Evolutionary conservation across 768 basidiomycete species (phyloP), one percentile per base, ranked within the genome.

Genomic region (Phanerodontia chrysosporium): DNA sequence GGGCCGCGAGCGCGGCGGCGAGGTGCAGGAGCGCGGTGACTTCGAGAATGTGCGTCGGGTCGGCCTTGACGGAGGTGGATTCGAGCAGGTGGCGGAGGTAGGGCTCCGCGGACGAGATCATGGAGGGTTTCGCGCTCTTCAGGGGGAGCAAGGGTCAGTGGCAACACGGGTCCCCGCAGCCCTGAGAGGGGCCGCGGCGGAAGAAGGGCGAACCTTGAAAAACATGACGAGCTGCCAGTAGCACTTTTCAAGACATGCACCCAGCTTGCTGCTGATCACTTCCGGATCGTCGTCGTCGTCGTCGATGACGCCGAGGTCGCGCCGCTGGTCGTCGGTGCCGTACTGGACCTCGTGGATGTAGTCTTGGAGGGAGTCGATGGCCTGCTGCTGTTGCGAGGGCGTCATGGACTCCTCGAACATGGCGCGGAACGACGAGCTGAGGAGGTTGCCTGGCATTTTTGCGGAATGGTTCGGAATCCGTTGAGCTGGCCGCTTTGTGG

Each of bases 171-270:
- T 42, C 39, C 27, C 16, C 32, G 24, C 36, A 36, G 9, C 21
- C 22, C 13, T 24, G 21, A 4, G 22, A n/a, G n/a, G n/a, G 52
- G 52, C 10, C 52, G 52, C 52, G 24, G 32, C 36, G 22, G 13
- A 25, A 53, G 22, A 21, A 45, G 42, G 30, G 8, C 66, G 51
- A 45, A 67, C 66, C 42, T 62, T 51, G 29, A 65, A 59, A 55
- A 67, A 67, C 51, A 65, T 62, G 14, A 64, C 60, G 30, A 67
- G 58, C 60, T 67, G 66, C 64, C 64, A 67, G 57, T 67, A 65
- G 59, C 66, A 67, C 27, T 62, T 64, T 53, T 66, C 60, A 2
- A 67, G 64, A 25, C 61, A 53, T 1, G 62, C 62, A 16, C 58
- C 56, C 29, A 67, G 29, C 30, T 62, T 61, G 29, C 56, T 45